A percentile compares a stretch with the other conserved stretches of the same genome.
These are phyloP conservation scores for Phycomyces nitens DNA, from an alignment of 192 early-diverging fungal species.

Conservation along the genomic window DNA sequence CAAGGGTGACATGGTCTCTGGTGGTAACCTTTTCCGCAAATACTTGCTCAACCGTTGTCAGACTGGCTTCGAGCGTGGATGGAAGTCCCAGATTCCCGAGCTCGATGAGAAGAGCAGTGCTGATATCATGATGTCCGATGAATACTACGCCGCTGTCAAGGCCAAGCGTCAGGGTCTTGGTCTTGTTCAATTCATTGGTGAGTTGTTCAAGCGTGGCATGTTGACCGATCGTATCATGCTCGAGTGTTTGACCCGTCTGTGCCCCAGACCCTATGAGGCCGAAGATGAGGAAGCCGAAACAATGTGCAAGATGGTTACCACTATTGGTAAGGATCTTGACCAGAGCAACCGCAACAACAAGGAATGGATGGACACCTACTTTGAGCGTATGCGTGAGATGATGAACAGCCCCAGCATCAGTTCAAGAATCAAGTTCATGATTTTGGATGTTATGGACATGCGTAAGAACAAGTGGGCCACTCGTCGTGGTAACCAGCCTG, in stretches of 20 bases:
- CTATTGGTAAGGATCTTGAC: constrained; percentile 83
- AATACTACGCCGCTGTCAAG: constrained; percentile 84
- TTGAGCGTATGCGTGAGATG: constrained; percentile 79
- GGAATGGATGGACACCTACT: constrained; percentile 79
- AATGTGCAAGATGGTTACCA: constrained; percentile 87
- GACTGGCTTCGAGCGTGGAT: constrained; percentile 88
- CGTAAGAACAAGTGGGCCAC: constrained; percentile 73
- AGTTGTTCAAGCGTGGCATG: constrained; percentile 88
- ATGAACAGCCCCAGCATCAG: constrained; percentile 61
- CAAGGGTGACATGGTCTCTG: constrained; percentile 50
- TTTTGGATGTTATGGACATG: constrained; percentile 64
- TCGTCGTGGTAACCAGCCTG: constrained; percentile 53
- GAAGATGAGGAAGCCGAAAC: constrained; percentile 96
- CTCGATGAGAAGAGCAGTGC: constrained; percentile 56
- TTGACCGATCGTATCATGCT: constrained; percentile 96
- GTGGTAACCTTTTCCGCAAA: constrained; percentile 80
- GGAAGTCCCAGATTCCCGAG: constrained; percentile 76
- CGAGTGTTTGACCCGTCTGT: constrained; percentile 80
- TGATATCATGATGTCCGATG: constrained; percentile 66
- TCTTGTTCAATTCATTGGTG: constrained; percentile 91
- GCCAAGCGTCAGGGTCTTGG: constrained; percentile 94
- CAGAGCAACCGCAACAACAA: constrained; percentile 51
- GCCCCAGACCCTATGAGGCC: constrained; percentile 66
- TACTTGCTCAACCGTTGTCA: constrained; percentile 92
- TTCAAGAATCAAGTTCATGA: constrained; percentile 92